These are phyloP conservation scores for Caryopteris hybrid DNA, from an alignment of 305 asterid species.

Conservation along the genomic window DNA sequence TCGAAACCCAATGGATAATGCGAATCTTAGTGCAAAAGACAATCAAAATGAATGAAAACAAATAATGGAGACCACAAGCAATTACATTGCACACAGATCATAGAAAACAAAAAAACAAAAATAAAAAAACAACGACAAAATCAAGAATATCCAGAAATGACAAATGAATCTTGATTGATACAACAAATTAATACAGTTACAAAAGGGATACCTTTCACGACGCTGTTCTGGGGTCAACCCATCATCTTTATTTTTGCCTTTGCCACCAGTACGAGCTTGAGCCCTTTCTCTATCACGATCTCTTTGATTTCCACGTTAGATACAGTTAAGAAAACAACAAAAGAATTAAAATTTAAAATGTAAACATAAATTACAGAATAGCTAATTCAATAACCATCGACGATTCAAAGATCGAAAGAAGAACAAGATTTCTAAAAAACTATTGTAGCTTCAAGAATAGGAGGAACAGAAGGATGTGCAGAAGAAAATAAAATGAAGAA, in stretches of 20 bases:
- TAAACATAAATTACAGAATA: neutral
- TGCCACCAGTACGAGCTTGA: constrained; percentile 36
- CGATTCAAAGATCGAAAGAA: neutral
- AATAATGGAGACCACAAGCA: neutral
- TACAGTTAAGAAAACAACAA: neutral
- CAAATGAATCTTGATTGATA: too few species aligned
- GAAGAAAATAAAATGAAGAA: neutral
- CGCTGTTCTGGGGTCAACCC: constrained; percentile 90
- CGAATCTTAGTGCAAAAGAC: neutral
- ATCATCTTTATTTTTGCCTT: constrained; percentile 55
- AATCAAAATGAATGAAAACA: neutral
- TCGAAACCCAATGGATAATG: neutral
- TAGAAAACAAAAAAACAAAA: too few species aligned
- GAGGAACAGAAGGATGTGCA: too few species aligned
- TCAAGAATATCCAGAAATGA: too few species aligned
- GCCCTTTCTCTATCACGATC: constrained; percentile 89
- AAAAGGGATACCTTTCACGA: constrained; percentile 56
- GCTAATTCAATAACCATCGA: neutral
- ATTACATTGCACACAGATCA: neutral
- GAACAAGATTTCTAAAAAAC: neutral
- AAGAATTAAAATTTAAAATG: neutral
- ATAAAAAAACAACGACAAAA: too few species aligned
- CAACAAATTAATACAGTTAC: neutral
- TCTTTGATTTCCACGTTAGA: constrained; percentile 77
- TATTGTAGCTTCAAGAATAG: neutral